A percentile compares a stretch with the other conserved stretches of the same genome.
phyloP scores from a whole-genome alignment of 441 rosid species.

The Hura crepitans region DNA sequence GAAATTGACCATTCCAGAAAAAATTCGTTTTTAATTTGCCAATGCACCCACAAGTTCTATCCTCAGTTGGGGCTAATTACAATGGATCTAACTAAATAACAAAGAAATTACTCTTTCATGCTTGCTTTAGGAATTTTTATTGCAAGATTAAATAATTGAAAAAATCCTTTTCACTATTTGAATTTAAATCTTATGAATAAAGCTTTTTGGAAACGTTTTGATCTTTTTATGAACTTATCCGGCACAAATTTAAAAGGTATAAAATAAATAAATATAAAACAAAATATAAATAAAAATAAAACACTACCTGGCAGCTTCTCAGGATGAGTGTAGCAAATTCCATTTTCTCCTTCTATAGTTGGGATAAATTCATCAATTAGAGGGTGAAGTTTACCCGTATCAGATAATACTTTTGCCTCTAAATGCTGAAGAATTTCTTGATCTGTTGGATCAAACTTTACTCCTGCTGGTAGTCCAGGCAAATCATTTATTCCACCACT shows the following conservation, averaged over 20 bases:
- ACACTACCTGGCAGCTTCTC: conserved; percentile 79
- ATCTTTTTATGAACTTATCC: too few relatives aligned
- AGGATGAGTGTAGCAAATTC: conserved; percentile 95
- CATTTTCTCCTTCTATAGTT: conserved; percentile 80
- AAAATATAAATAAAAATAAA: too few relatives aligned
- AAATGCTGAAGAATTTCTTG: conserved; percentile 83
- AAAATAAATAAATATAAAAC: neutral
- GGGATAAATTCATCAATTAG: conserved; percentile 82
- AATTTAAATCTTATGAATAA: too few relatives aligned
- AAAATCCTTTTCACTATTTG: too few relatives aligned
- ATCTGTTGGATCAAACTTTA: conserved; percentile 91
- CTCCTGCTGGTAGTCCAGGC: conserved; percentile 93
- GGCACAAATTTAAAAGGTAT: too few relatives aligned
- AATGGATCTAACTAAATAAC: neutral
- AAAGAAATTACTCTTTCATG: neutral
- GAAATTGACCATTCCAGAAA: neutral
- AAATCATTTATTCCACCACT: conserved; percentile 45
- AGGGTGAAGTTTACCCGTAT: conserved; percentile 66
- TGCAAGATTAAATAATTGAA: too few relatives aligned
- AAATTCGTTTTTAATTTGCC: neutral
- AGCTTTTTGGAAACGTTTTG: too few relatives aligned
- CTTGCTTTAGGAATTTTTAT: too few relatives aligned
- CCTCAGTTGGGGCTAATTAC: neutral
- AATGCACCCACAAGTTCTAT: neutral
- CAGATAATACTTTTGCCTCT: conserved; percentile 65